Evolutionary conservation across 2,329 filamentous ascomycete species (phyloP), one percentile per base, ranked within the genome.

Genomic region (Phaeosphaeria sp.): DNA sequence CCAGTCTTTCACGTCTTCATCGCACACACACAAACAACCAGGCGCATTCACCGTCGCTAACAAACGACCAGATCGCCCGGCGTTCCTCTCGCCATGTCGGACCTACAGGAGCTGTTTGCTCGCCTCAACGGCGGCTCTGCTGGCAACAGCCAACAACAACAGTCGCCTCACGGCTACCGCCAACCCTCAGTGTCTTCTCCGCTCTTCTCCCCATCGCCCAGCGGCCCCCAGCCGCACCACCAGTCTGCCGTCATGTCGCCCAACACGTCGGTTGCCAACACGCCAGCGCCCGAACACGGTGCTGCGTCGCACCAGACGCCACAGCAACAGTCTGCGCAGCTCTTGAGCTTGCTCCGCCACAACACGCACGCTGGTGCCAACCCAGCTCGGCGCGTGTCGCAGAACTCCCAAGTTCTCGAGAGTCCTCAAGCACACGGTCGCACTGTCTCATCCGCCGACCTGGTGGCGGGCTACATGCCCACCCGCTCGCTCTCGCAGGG

Each of bases 341-440:
- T 91, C 63, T 81, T 90, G 58, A 89, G 85, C 68, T 76, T 90
- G 59, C 81, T 91, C 62, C 88, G 87, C 74, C 89, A 88, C 77
- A 87, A 84, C 60, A 81, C 85, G 64, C 63, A 75, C 72, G 64
- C 76, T 66, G 60, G 73, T 77, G 67, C 74, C 25, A 72, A 70
- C n/a, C 72, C 79, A 60, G 72, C 77, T 41, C 69, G 69, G 52
- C 71, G 69, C 49, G 67, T 72, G 36, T 73, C 72, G 44, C 68
- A 72, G 50, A 69, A 70, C 49, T 59, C 65, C 23, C 65, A 65
- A 50, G 33, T 58, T 15, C 42, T 59, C 44, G 68, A 72, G 11
- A 47, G 52, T 11, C 50, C 60, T 36, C 56, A 64, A 52, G 55
- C 64, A 42, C 70, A 78, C 60, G 70, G 70, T 56, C 73, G 77